phyloP scores from a whole-genome alignment of 768 basidiomycete species.

The Leucosporidium creatinivorum region DNA sequence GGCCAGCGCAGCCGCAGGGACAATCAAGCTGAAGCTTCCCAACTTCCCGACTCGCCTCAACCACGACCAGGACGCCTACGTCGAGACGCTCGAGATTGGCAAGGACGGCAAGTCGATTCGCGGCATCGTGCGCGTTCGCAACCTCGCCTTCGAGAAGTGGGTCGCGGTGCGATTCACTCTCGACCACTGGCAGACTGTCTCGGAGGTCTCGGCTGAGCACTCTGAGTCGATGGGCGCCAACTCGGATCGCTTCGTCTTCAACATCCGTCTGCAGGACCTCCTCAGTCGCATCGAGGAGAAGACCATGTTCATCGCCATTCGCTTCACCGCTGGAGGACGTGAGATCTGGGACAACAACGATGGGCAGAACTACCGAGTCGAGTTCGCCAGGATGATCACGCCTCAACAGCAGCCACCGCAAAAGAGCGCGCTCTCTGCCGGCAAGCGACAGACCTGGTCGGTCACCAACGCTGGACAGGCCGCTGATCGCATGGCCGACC shows the following conservation, averaged over 20 bases:
- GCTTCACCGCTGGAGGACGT: constrained; percentile 55
- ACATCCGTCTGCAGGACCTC: constrained; percentile 67
- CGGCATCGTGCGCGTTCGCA: constrained; percentile 73
- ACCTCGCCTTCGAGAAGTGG: constrained; percentile 79
- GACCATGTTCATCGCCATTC: constrained; percentile 68
- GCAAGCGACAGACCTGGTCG: constrained; percentile 37
- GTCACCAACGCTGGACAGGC: constrained; percentile 45
- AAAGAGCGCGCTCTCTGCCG: not conserved
- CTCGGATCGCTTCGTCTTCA: constrained; percentile 70
- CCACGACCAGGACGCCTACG: constrained; percentile 39
- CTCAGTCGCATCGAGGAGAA: constrained; percentile 70
- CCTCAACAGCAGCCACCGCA: not conserved
- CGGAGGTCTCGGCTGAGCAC: constrained; percentile 77
- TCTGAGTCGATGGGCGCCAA: constrained; percentile 44
- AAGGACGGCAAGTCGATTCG: constrained; percentile 50
- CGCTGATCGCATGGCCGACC: constrained; percentile 52
- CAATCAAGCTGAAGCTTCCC: constrained; percentile 54
- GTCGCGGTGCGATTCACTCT: constrained; percentile 85
- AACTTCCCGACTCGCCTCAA: constrained; percentile 55
- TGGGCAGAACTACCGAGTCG: constrained; percentile 58
- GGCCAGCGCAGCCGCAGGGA: constrained; percentile 32
- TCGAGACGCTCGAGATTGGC: constrained; percentile 46
- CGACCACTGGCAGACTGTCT: constrained; percentile 92
- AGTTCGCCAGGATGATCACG: not conserved
- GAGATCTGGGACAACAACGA: constrained; percentile 92